Base-by-base conservation (phyloP, 768 basidiomycete genomes). In the Tulasnella sp. region DNA sequence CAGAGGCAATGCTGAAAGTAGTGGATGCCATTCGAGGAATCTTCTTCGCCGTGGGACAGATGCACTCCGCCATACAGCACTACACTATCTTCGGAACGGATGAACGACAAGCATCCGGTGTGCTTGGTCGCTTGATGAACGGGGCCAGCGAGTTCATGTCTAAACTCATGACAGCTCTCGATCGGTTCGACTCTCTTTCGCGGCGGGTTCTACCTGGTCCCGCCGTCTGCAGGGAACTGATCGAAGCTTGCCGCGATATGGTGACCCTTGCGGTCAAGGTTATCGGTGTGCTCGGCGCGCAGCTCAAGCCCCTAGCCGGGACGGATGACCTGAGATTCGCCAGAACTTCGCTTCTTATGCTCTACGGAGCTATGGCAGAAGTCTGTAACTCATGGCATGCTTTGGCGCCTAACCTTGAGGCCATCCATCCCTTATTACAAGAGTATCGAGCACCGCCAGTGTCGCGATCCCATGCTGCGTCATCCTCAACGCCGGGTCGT, bases 21-120 rank as follows among this genome's bases (percentile, higher is more conserved):
- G 85, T 94, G 59, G 94, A 98, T 77, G 89, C 90, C n/a, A 89
- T 93, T 62, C 89, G 97, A 34, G 94, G 92, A 29, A 89, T 98
- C 72, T 85, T 98, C 42, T 98, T 97, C 78, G 90, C 94, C 2
- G 84, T 94, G 75, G 92, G 92, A 47, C 95, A 98, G 80, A 86
- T 98, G 52, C 91, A 96, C 78, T 88, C 94, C 76, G 88, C 92
- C 0, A 82, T 99, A 52, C 89, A 92, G 67, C 92, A 95, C 76
- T 96, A 95, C 80, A 89, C 90, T 40, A 84, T 89, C 26, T 90
- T 91, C 75, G 90, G 90, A 36, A 86, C 89, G 74, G 89, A 94
- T 77, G 92, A 95, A 68, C 87, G 92, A 26, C 83, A 40, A n/a
- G 41, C 95, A 34, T 88, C 93, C 5, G 87, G 89, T 4, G 86